phyloP scores from a whole-genome alignment of 2,329 filamentous ascomycete species.

The Aspergillus sp. region DNA sequence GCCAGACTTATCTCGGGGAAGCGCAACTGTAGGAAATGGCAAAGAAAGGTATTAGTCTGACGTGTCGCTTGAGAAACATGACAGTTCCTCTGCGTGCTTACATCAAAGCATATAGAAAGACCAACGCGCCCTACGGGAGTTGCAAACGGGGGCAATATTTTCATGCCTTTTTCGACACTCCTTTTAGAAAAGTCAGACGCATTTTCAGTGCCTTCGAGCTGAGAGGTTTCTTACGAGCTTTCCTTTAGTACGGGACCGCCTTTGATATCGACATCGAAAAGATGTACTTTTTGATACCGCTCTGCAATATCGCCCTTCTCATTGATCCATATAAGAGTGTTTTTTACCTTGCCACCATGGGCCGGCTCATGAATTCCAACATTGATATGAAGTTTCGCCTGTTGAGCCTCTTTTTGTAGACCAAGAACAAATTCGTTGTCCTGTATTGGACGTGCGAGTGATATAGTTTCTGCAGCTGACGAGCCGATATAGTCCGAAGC shows the following conservation, averaged over 20 bases:
- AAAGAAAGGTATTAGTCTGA: no score
- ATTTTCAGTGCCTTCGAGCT: no score
- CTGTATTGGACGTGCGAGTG: conserved; percentile 59
- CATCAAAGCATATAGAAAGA: conserved; percentile 79
- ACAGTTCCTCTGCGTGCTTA: conserved; percentile 21
- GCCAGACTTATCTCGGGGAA: conserved; percentile 68
- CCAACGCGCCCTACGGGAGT: conserved; percentile 68
- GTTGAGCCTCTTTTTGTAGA: conserved; percentile 58
- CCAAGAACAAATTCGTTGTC: conserved; percentile 68
- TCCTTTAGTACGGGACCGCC: conserved; percentile 54
- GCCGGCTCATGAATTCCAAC: conserved; percentile 79
- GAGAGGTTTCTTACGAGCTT: conserved; percentile 38
- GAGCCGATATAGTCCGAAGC: conserved; percentile 79
- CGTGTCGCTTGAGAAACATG: neutral
- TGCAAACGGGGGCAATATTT: conserved; percentile 61
- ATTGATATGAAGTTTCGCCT: conserved; percentile 62
- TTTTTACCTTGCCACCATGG: conserved; percentile 47
- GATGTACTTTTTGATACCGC: conserved; percentile 79
- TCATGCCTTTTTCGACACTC: conserved; percentile 59
- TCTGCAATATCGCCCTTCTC: conserved; percentile 51
- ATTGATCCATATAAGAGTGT: conserved; percentile 60
- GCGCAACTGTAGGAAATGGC: conserved; percentile 45
- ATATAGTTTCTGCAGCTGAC: conserved; percentile 58
- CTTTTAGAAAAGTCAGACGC: conserved; percentile 14
- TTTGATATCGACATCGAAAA: conserved; percentile 66